Conservation (phyloP, 768 basidiomycete species). For the Infundibulicybe gibba region DNA sequence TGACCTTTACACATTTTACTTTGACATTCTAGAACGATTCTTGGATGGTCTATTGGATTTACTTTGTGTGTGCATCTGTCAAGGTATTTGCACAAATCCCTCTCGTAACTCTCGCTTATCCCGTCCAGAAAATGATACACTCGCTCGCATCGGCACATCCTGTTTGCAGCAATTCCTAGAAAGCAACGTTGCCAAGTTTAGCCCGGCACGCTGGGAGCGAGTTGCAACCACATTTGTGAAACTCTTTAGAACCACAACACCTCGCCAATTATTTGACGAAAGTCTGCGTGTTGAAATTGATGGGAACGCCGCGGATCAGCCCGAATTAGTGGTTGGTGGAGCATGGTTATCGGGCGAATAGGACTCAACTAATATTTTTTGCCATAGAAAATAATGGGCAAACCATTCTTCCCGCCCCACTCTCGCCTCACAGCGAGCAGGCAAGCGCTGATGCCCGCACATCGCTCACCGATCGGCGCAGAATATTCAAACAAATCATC, state of each 20-base stretch:
- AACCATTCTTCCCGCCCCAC: slow-evolving; percentile 81
- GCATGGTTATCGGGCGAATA: neutral
- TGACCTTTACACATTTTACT: slow-evolving; percentile 94
- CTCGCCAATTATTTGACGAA: slow-evolving; percentile 95
- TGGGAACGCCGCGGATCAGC: slow-evolving; percentile 45
- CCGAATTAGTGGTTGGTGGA: slow-evolving; percentile 40
- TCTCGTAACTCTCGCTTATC: neutral
- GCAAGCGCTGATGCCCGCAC: slow-evolving; percentile 42
- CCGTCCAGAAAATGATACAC: slow-evolving; percentile 87
- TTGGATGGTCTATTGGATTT: slow-evolving; percentile 93
- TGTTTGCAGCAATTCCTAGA: slow-evolving; percentile 96
- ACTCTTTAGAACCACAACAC: slow-evolving; percentile 96
- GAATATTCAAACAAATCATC: slow-evolving; percentile 97
- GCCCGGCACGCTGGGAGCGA: slow-evolving; percentile 82
- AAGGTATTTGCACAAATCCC: slow-evolving; percentile 65
- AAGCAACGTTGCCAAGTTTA: slow-evolving; percentile 86
- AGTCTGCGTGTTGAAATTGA: slow-evolving; percentile 83
- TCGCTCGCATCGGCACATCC: slow-evolving; percentile 96
- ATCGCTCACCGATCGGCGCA: slow-evolving; percentile 69
- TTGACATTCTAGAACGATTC: slow-evolving; percentile 84
- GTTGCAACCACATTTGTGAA: slow-evolving; percentile 91
- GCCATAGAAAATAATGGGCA: slow-evolving; percentile 57
- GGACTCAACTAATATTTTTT: slow-evolving; percentile 1
- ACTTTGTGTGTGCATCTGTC: slow-evolving; percentile 95
- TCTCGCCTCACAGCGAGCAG: slow-evolving; percentile 70